Base-by-base conservation (phyloP, 495 filamentous ascomycete genomes). In the Penicillium goetzii region DNA sequence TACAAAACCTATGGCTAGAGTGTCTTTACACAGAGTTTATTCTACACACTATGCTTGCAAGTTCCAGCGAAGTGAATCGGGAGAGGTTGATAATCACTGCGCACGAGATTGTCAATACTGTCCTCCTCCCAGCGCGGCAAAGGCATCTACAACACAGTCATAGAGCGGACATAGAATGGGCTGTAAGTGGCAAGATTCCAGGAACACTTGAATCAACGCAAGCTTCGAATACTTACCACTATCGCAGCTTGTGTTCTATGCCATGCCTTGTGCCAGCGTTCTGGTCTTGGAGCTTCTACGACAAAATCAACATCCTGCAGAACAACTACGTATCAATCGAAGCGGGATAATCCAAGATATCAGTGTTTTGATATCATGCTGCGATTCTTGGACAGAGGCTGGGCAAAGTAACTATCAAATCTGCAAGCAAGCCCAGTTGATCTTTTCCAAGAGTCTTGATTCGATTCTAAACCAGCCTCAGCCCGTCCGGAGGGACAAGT, bases 251-350 rank as follows among this genome's bases (percentile, higher is more conserved):
- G 60, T 62, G 10, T 62, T 62, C 30, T 62, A 62, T 26, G 60
- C 51, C 19, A 62, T 62, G 60, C 60, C 60, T 14, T 62, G 60
- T 28, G 52, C 60, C 30, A 62, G 60, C n/a, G 60, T 62, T 34
- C 26, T 62, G 52, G 45, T 49, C 17, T 49, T 62, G 30, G 60
- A 62, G 19, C 53, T 62, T 33, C 34, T 62, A 36, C 51, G 60
- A 26, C 60, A 56, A 21, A 26, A 56, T 10, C 60, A 56, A 26
- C 40, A 56, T 23, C 51, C 53, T 11, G 40, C 49, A 26, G 28
- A 51, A 26, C 28, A 5, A 30, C 15, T 15, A 4, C 28, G 7
- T 9, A 51, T 51, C 15, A 62, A 56, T 19, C 51, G 60, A 62
- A 62, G 60, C 51, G 53, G 53, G 3, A 28, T 56, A 21, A 61